Conservation (phyloP, 371 early-diverging fungal species). For the Thermomucor indicae-seudaticae region DNA sequence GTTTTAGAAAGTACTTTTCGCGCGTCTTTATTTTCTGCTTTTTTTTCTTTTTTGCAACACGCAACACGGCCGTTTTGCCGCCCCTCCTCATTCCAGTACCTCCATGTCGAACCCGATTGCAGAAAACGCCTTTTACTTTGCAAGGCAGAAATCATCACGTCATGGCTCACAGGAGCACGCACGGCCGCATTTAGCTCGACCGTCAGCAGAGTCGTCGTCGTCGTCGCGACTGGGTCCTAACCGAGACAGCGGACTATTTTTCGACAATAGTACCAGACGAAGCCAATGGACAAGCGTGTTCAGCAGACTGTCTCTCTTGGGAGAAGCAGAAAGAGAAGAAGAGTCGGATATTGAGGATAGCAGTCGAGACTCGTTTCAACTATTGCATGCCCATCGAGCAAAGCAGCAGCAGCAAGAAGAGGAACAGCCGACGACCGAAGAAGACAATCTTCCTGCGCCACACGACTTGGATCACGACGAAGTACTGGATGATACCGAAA, state of each 20-base stretch:
- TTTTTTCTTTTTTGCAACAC: too few relatives aligned
- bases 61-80: neutral
- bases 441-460: slow-evolving; percentile 27
- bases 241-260: slow-evolving; percentile 1
- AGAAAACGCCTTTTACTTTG: slow-evolving; percentile 39
- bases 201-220: too few relatives aligned
- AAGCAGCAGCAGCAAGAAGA: slow-evolving; percentile 1
- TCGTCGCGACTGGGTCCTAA: too few relatives aligned
- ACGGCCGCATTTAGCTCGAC: neutral
- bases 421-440: neutral
- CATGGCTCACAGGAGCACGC: neutral
- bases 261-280: slow-evolving; percentile 7
- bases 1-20: too few relatives aligned
- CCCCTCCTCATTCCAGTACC: neutral
- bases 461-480: slow-evolving; percentile 17
- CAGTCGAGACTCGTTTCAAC: slow-evolving; percentile 25
- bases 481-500: slow-evolving; percentile 8
- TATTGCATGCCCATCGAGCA: slow-evolving; percentile 9
- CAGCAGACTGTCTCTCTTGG: neutral
- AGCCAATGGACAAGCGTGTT: slow-evolving; percentile 6
- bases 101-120: slow-evolving; percentile 45
- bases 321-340: slow-evolving; percentile 1
- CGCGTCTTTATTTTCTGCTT: too few relatives aligned
- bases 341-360: slow-evolving; percentile 8
- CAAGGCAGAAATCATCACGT: slow-evolving; percentile 13